A percentile compares a stretch with the other conserved stretches of the same genome.
phyloP scores from a whole-genome alignment of 202 grass and related monocot genomes.

The Cymbopogon flexuosus region DNA sequence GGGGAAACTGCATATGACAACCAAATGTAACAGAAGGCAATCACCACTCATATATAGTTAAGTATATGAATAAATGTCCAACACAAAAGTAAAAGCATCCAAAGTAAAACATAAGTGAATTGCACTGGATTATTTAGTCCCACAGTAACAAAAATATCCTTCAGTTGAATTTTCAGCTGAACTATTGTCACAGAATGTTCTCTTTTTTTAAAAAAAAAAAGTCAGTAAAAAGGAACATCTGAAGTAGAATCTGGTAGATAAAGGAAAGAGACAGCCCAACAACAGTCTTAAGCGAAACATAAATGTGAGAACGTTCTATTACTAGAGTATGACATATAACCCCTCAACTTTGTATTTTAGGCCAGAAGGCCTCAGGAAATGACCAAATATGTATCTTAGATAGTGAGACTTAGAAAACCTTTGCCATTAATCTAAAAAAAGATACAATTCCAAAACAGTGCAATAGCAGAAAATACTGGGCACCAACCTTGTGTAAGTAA shows the following conservation, averaged over 20 bases:
- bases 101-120: not conserved
- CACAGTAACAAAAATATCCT: not conserved
- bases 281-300: constrained; percentile 14
- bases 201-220: too few relatives aligned
- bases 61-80: constrained; percentile 18
- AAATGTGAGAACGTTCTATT: constrained; percentile 18
- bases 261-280: constrained; percentile 19
- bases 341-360: not conserved
- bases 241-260: not conserved
- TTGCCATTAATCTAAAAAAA: not conserved
- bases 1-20: constrained; percentile 68
- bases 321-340: constrained; percentile 2
- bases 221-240: constrained; percentile 5
- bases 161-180: not conserved
- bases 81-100: not conserved
- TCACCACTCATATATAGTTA: constrained; percentile 14
- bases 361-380: not conserved
- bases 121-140: not conserved
- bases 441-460: not conserved
- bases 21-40: constrained; percentile 16
- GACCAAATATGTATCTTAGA: not conserved
- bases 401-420: not conserved
- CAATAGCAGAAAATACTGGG: not conserved
- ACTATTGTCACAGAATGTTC: not conserved
- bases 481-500: constrained; percentile 81